Conservation (phyloP, 148 eudicot species). For the Polygonum maritimum region DNA sequence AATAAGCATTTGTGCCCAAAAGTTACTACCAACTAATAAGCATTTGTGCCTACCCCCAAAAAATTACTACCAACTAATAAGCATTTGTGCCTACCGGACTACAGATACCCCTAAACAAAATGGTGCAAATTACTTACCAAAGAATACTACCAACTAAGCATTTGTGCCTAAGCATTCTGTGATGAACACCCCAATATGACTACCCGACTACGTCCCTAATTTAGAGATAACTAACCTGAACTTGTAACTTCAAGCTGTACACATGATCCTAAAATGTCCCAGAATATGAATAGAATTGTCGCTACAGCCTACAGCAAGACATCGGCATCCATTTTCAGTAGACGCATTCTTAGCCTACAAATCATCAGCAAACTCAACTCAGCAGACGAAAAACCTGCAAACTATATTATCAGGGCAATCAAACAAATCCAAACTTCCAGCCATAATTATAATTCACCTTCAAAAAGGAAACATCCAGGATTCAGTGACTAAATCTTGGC, state of each 20-base stretch:
- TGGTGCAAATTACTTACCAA: too few relatives aligned
- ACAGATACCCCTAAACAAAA: too few relatives aligned
- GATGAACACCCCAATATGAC: too few relatives aligned
- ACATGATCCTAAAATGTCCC: conserved; percentile 36
- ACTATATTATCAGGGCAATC: not conserved
- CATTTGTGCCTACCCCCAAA: too few relatives aligned
- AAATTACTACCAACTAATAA: too few relatives aligned
- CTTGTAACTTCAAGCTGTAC: conserved; percentile 35
- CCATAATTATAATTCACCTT: conserved; percentile 28
- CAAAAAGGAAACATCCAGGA: conserved; percentile 70
- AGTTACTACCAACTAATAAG: too few relatives aligned
- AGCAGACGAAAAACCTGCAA: not conserved
- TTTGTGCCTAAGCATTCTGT: too few relatives aligned
- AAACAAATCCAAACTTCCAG: not conserved
- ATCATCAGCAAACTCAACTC: not conserved
- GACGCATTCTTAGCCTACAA: conserved; percentile 38
- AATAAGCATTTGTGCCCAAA: too few relatives aligned
- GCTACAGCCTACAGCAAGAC: conserved; percentile 80
- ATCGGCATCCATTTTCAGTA: conserved; percentile 16
- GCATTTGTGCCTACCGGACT: too few relatives aligned
- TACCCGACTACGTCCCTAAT: too few relatives aligned
- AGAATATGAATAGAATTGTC: conserved; percentile 66
- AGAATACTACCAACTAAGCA: too few relatives aligned
- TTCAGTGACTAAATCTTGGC: conserved; percentile 76
- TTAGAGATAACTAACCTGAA: conserved; percentile 43